Evolutionary conservation across 352 stramenopile genomes (phyloP), one percentile per base, ranked within the genome.

Genomic region (Globisporangium nodosum): DNA sequence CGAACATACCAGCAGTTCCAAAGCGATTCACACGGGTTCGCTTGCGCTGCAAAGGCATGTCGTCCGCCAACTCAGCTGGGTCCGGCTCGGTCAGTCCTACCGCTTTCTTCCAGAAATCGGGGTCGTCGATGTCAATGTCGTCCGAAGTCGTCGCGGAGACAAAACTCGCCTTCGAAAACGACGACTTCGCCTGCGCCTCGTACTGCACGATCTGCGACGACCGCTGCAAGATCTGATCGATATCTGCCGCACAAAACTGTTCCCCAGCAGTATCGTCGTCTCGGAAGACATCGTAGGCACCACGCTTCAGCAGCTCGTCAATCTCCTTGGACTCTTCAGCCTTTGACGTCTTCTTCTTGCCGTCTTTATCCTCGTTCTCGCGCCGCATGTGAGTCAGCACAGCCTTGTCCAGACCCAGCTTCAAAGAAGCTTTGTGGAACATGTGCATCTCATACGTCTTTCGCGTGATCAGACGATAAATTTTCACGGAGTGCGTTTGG

Each of bases 91-190:
- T 76, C 15, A 96, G 52, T 6, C 91, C 91, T 7, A 97, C 88
- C 1, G 98, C 96, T 70, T 99, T 99, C 60, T 98, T 98, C 98
- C 98, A 99, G 60, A 99, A 99, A 55, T 98, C 81, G 2, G 98
- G 98, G 69, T 99, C 98, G 58, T 99, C 92, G 18, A 99, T 87
- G 68, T 99, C 93, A n/a, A 99, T 85, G 61, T 98, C 92, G 60
- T 98, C 84, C 0, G 81, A 91, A 3, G 78, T 96, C 16, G 75
- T 92, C 0, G 86, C 82, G 2, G 88, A 92, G 31, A 97, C 88
- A 60, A 98, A 98, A 70, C 86, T 96, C 21, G 92, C 92, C 63
- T 96, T 97, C 8, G 86, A 96, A 61, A 98, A 97, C 5, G 83
- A 90, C 3, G 81, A 92, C 39, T 92, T 76, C 0, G 84, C 84